Conservation (phyloP, 352 stramenopile genomes). For the Aphanomyces invadans region DNA sequence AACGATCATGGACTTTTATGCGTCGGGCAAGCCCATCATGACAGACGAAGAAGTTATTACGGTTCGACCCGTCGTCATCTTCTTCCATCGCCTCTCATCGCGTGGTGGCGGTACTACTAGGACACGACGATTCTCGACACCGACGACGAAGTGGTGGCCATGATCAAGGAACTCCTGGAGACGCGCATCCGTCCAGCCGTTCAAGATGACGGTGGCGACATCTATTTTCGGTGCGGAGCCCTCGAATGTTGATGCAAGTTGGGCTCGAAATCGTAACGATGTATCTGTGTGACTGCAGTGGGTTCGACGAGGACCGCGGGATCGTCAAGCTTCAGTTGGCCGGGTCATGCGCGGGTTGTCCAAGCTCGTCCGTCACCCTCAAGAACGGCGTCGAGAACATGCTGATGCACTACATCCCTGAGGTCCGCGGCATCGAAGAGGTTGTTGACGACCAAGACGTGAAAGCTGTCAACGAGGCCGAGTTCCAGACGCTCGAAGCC, state of each 20-base stretch:
- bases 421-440: conserved; percentile 88
- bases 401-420: conserved; percentile 99
- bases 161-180: conserved; percentile 99
- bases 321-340: conserved; percentile 86
- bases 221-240: conserved; percentile 89
- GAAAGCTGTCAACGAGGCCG: conserved; percentile 65
- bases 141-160: conserved; percentile 97
- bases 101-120: too few relatives aligned
- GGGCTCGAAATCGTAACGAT: neutral
- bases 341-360: conserved; percentile 96
- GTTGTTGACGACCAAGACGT: conserved; percentile 76
- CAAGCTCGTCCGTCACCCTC: conserved; percentile 95
- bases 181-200: conserved; percentile 97
- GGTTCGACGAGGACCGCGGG: conserved; percentile 93
- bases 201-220: conserved; percentile 98
- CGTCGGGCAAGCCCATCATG: conserved; percentile 81
- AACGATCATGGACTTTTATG: conserved; percentile 98
- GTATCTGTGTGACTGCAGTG: conserved; percentile 31
- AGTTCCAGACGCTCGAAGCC: conserved; percentile 76
- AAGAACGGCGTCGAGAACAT: conserved; percentile 99
- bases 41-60: conserved; percentile 79
- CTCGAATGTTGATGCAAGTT: too few relatives aligned
- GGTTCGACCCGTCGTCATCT: conserved; percentile 29
- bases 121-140: conserved; percentile 93
- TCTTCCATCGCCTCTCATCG: neutral